Evolutionary conservation across 129 eudicot genomes (phyloP).

Genomic region (Chrysanthemum makinoi): DNA sequence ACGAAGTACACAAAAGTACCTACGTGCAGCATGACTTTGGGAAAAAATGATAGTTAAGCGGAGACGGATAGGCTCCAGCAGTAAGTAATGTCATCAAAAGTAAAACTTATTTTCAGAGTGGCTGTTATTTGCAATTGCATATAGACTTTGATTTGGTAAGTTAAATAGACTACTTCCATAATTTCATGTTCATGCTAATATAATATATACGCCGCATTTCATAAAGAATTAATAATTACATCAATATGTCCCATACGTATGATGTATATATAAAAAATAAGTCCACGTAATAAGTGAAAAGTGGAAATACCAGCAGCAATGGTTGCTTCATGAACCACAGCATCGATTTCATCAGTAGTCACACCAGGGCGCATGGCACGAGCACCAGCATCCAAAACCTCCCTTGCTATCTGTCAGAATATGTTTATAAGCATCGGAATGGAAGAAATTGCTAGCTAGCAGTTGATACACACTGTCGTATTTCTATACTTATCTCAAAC

Average conservation of each 20-base stretch:
- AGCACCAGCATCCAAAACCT: constrained; percentile 98
- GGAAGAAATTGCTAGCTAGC: neutral
- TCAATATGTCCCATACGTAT: neutral
- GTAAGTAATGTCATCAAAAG: neutral
- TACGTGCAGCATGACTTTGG: constrained; percentile 99
- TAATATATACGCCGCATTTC: neutral
- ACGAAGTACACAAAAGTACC: constrained; percentile 42
- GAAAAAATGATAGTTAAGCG: constrained; percentile 83
- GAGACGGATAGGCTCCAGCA: constrained; percentile 98
- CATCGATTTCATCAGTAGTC: constrained; percentile 97
- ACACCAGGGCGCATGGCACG: constrained; percentile 83
- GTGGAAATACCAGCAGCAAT: constrained; percentile 70
- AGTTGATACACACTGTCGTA: too few species aligned
- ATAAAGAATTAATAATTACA: neutral
- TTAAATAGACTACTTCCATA: neutral
- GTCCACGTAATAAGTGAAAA: neutral
- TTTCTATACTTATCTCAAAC: neutral
- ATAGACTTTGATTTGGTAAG: neutral
- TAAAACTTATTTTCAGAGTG: neutral
- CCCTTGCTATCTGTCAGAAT: constrained; percentile 67
- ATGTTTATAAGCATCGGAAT: neutral
- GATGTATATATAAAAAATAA: neutral
- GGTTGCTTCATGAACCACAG: constrained; percentile 90
- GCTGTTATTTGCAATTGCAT: constrained; percentile 7
- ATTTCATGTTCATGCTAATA: neutral